Conservation (phyloP, 106 monocot species). For the Iris macrosiphon region DNA sequence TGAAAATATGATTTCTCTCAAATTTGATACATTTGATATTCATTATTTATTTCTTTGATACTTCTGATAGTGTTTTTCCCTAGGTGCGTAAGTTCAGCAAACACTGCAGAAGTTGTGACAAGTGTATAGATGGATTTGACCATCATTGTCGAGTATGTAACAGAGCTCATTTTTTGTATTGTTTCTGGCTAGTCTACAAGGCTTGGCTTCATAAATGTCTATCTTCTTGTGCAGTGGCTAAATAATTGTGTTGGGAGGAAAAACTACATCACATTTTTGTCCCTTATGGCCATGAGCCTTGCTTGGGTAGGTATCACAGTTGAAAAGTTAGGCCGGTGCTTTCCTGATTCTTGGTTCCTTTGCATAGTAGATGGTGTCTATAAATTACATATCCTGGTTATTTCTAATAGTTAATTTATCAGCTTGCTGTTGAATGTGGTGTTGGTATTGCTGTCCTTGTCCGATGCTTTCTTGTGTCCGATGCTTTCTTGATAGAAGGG, state of each 20-base stretch:
- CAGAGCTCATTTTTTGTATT: neutral
- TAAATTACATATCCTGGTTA: neutral
- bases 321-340: neutral
- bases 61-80: too few species aligned
- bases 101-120: constrained; percentile 43
- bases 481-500: constrained; percentile 11
- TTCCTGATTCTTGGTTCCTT: neutral
- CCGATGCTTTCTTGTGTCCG: too few species aligned
- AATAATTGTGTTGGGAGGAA: constrained; percentile 81
- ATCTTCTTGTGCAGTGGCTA: constrained; percentile 58
- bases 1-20: too few species aligned
- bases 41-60: too few species aligned
- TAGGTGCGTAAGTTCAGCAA: constrained; percentile 74
- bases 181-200: neutral
- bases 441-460: constrained; percentile 20
- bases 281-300: constrained; percentile 55
- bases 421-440: constrained; percentile 14
- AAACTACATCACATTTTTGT: constrained; percentile 71
- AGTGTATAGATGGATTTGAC: constrained; percentile 70
- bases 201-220: neutral
- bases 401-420: neutral
- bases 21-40: too few species aligned
- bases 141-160: constrained; percentile 73
- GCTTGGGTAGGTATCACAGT: constrained; percentile 52
- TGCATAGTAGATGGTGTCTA: neutral